phyloP scores from a whole-genome alignment of 805 yeast species.

The Pichia thaimueangensis region DNA sequence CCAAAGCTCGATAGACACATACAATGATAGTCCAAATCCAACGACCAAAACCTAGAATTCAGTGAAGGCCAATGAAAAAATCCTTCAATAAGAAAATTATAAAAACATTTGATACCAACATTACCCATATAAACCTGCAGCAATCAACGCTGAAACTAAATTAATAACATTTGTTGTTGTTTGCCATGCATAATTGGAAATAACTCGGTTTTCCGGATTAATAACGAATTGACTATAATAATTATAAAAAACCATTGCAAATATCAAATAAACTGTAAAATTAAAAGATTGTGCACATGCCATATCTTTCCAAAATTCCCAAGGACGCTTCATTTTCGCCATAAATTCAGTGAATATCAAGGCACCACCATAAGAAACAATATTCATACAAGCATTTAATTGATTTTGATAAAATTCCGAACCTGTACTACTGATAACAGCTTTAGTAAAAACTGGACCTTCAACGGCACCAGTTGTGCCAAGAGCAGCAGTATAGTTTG shows the following conservation, averaged over 20 bases:
- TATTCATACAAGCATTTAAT: conserved; percentile 30
- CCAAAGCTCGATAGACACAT: conserved; percentile 37
- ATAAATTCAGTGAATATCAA: conserved; percentile 40
- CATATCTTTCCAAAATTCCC: conserved; percentile 45
- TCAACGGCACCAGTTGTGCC: conserved; percentile 12
- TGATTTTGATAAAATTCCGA: conserved; percentile 24
- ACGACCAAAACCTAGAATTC: conserved; percentile 29
- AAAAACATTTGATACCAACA: conserved; percentile 39
- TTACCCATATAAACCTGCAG: conserved; percentile 43
- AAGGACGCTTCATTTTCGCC: conserved; percentile 43
- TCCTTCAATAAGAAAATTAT: conserved; percentile 32
- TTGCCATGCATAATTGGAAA: conserved; percentile 34
- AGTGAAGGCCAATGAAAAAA: conserved; percentile 31
- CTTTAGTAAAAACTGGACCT: conserved; percentile 27
- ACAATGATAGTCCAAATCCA: conserved; percentile 33
- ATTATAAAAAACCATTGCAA: conserved; percentile 38
- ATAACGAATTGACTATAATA: conserved; percentile 40
- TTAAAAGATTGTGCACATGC: conserved; percentile 37
- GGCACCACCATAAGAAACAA: conserved; percentile 47
- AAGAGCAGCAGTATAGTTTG: conserved; percentile 30
- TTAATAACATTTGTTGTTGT: conserved; percentile 36
- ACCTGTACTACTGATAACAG: conserved; percentile 15
- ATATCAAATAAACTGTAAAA: conserved; percentile 34
- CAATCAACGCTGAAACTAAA: conserved; percentile 37
- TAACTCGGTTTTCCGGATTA: conserved; percentile 41